Evolutionary conservation across 1,284 basidiomycete species (phyloP), one percentile per base, ranked within the genome.

Genomic region (Erythrobasidium hasegawianum): DNA sequence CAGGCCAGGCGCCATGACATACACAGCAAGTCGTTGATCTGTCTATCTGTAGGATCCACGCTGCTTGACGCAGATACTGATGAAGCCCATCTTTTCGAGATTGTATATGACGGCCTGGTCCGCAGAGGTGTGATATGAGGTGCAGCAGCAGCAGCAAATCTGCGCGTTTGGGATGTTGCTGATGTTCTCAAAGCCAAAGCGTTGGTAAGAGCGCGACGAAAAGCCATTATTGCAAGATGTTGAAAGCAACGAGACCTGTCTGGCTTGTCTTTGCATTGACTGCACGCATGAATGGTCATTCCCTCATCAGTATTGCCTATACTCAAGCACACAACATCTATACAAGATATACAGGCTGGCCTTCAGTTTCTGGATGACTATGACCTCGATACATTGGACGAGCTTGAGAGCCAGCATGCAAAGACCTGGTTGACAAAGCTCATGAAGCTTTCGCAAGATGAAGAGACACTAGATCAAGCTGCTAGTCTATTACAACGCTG

Each of bases 21-120:
- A 47, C 43, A n/a, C 33, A 65, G 41, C n/a, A 57, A 47, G 24
- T 65, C 33, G 24, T 57, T 43, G n/a, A 53, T 29, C 33, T 65
- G 41, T n/a, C 18, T 41, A 24, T 55, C 53, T 16, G 26, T 40
- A 4, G 62, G 62, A 29, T 65, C 62, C 52, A 47, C 16, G 22
- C 18, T 22, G 18, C 50, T 29, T 16, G 26, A 16, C 7, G 26
- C 7, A n/a, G 43, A 47, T 24, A 47, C 43, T n/a, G 43, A 47
- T 8, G 43, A 47, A 18, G 43, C 43, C 33, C 33, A 33, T 33
- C 33, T 33, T 33, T 33, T 33, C 33, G 33, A 11, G 33, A 11
- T 24, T 47, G 7, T 8, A 18, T 5, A 5, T 7, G 14, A 18
- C 43, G 43, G 43, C 43, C 43, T 47, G 4, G 43, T 24, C 22